Percentiles rank a stretch among this genome's conserved stretches.
phyloP scores from a whole-genome alignment of 1,284 basidiomycete species.

The Melampsora americana region DNA sequence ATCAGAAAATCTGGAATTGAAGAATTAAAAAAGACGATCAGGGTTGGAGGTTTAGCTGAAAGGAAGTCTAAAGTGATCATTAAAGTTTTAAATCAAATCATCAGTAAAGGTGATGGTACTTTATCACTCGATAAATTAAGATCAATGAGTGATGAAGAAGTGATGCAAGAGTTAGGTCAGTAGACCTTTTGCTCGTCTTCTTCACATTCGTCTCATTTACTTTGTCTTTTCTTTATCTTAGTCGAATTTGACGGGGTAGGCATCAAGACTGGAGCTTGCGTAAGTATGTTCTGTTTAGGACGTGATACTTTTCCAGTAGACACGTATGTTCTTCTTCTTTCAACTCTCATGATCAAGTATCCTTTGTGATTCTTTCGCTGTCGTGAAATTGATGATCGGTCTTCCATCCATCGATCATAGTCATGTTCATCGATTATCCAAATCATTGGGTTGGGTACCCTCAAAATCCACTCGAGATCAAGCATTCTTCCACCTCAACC shows the following conservation, averaged over 20 bases:
- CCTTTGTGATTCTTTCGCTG: no score
- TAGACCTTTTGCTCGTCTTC: slow-evolving; percentile 45
- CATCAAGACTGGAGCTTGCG: slow-evolving; percentile 74
- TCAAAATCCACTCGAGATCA: slow-evolving; percentile 62
- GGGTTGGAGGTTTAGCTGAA: slow-evolving; percentile 68
- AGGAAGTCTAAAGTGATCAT: slow-evolving; percentile 68
- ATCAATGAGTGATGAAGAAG: slow-evolving; percentile 60
- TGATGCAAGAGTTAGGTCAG: slow-evolving; percentile 60
- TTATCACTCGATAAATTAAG: slow-evolving; percentile 52
- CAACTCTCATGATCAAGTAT: neutral
- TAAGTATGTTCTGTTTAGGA: slow-evolving; percentile 71
- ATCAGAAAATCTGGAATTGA: slow-evolving; percentile 61
- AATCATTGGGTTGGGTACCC: slow-evolving; percentile 69
- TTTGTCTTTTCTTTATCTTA: slow-evolving; percentile 47
- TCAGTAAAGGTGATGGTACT: slow-evolving; percentile 45
- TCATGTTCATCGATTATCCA: slow-evolving; percentile 67
- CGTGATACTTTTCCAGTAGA: slow-evolving; percentile 73
- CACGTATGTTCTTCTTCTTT: slow-evolving; percentile 55
- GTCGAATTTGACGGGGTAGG: slow-evolving; percentile 70
- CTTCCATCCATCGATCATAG: slow-evolving; percentile 28
- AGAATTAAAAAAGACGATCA: slow-evolving; percentile 64
- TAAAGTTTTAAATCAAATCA: slow-evolving; percentile 45
- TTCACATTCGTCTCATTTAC: neutral
- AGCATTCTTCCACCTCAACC: slow-evolving; percentile 69
- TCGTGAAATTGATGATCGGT: neutral